Percentiles rank a stretch among this genome's conserved stretches.
Conservation (phyloP, 768 basidiomycete species). For the Antrodiella citrinella region DNA sequence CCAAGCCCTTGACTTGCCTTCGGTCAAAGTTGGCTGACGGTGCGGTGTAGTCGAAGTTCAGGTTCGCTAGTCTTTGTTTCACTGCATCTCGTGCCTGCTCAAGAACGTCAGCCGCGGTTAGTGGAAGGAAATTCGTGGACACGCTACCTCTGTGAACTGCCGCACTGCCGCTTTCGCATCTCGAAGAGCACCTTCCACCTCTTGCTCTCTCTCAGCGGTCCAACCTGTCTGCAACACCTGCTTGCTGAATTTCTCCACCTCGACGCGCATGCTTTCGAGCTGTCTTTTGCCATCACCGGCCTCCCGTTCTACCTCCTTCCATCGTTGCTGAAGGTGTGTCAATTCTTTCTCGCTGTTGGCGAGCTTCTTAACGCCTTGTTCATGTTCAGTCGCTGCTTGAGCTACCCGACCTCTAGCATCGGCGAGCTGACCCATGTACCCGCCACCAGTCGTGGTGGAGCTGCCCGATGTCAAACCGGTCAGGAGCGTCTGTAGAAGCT, state of each 20-base stretch:
- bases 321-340: constrained; percentile 62
- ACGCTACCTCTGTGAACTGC: constrained; percentile 52
- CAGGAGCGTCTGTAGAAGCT: constrained; percentile 89
- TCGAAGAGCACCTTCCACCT: constrained; percentile 40
- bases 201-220: constrained; percentile 67
- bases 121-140: neutral
- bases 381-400: constrained; percentile 75
- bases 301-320: constrained; percentile 81
- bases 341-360: constrained; percentile 75
- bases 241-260: constrained; percentile 47
- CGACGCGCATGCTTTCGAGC: constrained; percentile 47
- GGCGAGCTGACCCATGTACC: constrained; percentile 95
- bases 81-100: constrained; percentile 59
- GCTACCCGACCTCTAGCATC: constrained; percentile 71
- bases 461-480: constrained; percentile 80
- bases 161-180: constrained; percentile 48
- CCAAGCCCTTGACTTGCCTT: constrained; percentile 81
- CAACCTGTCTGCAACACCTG: constrained; percentile 60
- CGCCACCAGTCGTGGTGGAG: constrained; percentile 66
- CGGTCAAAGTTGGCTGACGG: constrained; percentile 80
- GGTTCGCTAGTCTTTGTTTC: constrained; percentile 53
- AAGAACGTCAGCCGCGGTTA: constrained; percentile 1
- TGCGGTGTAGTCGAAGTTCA: constrained; percentile 78
- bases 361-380: constrained; percentile 72
- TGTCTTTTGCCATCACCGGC: constrained; percentile 68